Evolutionary conservation across 129 eudicot species (phyloP).

Genomic region (Tagetes erecta): DNA sequence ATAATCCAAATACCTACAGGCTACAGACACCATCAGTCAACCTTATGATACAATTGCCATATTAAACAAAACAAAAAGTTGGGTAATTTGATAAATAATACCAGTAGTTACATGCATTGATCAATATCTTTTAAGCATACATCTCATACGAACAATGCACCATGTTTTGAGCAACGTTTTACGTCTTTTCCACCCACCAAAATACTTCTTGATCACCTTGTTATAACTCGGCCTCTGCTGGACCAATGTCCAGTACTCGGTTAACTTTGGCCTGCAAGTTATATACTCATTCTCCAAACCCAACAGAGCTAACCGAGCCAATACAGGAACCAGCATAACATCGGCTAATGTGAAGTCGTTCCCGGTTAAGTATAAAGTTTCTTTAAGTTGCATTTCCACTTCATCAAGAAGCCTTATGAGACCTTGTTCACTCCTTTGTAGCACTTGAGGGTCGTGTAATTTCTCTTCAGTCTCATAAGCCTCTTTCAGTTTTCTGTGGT

Average conservation of each 20-base stretch:
- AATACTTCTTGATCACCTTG: constrained; percentile 73
- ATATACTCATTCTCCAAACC: constrained; percentile 60
- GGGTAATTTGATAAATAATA: not conserved
- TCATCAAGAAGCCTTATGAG: constrained; percentile 74
- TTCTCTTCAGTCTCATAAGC: constrained; percentile 83
- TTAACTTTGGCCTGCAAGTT: constrained; percentile 48
- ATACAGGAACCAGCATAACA: constrained; percentile 65
- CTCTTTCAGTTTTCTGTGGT: constrained; percentile 70
- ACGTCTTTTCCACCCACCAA: constrained; percentile 74
- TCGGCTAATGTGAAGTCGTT: constrained; percentile 77
- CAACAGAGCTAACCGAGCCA: constrained; percentile 63
- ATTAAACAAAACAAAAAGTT: not conserved
- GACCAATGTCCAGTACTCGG: constrained; percentile 67
- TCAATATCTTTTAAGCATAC: constrained; percentile 61
- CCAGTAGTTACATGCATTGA: not conserved
- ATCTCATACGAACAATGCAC: constrained; percentile 58
- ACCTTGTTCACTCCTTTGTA: constrained; percentile 53
- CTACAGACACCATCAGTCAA: not conserved
- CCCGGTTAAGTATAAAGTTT: constrained; percentile 59
- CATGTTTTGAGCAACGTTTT: constrained; percentile 71
- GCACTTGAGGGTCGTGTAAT: constrained; percentile 51
- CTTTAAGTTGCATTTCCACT: constrained; percentile 58
- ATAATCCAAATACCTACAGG: not conserved
- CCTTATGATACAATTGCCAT: not conserved
- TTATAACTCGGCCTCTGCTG: constrained; percentile 66